Base-by-base conservation (phyloP, 257 asterid species). In the Plantago ovata region DNA sequence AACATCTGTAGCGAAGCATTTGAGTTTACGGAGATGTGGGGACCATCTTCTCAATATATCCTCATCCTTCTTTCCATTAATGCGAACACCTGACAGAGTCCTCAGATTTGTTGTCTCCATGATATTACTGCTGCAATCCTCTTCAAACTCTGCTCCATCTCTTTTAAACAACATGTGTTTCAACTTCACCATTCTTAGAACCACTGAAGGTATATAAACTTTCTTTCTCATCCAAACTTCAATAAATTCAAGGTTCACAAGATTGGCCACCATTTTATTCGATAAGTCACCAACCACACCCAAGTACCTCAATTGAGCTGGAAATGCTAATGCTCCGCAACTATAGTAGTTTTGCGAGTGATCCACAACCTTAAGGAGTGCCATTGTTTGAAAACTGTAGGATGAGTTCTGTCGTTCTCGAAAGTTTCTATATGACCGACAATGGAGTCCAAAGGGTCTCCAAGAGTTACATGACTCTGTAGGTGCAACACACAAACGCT, bases 231-330 rank as follows among this genome's bases (percentile, higher is more conserved):
- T 58, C 7, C 24, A 10, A 10, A 51, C 13, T 9, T 18, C 12
- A 38, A 67, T 16, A 50, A 61, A 22, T 52, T 66, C 61, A 0
- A 66, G 60, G 41, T 66, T 66, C 13, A 13, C 13, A 2, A 61
- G 55, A n/a, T 15, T 53, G 15, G 13, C 45, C 15, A 61, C 53
- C 32, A 47, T 38, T 20, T 45, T 21, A 9, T 54, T 13, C 13
- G 53, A 40, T 11, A 68, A 39, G 3, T 9, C 7, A 4, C n/a
- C 13, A 7, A 54, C n/a, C n/a, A n/a, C 15, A 14, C 44, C 56
- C 58, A 68, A 68, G 63, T 60, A 67, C 28, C 63, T 60, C 57
- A 67, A 61, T 10, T 60, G 48, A 60, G 44, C 43, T 4, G 61
- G 67, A 10, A 21, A n/a, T 4, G 23, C 23, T 6, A 56, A 3